These are phyloP conservation scores for Petrea volubilis DNA, from an alignment of 257 asterid genomes.

Conservation along the genomic window DNA sequence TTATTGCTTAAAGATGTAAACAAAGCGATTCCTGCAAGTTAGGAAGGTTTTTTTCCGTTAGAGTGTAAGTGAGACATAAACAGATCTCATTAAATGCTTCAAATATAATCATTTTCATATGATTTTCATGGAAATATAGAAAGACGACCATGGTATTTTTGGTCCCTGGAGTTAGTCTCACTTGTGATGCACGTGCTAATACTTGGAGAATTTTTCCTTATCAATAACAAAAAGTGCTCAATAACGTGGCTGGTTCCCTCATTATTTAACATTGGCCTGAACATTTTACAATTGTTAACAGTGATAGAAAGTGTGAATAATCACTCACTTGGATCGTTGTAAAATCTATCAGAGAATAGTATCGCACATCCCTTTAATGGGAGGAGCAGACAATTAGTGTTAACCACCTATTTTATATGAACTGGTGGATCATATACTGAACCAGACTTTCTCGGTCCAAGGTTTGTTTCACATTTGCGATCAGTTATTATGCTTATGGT, in stretches of 20 bases:
- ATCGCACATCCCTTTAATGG: neutral
- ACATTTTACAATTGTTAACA: neutral
- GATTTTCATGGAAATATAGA: neutral
- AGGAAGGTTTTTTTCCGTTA: too few species aligned
- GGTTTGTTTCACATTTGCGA: neutral
- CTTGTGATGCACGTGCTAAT: neutral
- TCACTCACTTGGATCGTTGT: neutral
- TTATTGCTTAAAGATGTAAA: neutral
- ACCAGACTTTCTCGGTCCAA: neutral
- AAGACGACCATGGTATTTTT: neutral
- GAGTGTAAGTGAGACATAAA: too few species aligned
- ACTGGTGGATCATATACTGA: neutral
- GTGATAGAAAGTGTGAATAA: neutral
- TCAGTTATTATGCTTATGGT: neutral
- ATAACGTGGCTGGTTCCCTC: neutral
- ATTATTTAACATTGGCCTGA: neutral
- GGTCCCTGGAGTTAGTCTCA: neutral
- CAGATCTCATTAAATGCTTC: too few species aligned
- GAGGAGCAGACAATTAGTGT: neutral
- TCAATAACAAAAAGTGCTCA: neutral
- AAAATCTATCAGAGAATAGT: neutral
- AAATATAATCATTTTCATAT: too few species aligned
- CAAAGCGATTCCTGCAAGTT: too few species aligned
- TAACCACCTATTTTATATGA: neutral
- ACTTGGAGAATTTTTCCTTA: neutral